phyloP scores from a whole-genome alignment of 1,284 basidiomycete species.

The Ustilago curta region DNA sequence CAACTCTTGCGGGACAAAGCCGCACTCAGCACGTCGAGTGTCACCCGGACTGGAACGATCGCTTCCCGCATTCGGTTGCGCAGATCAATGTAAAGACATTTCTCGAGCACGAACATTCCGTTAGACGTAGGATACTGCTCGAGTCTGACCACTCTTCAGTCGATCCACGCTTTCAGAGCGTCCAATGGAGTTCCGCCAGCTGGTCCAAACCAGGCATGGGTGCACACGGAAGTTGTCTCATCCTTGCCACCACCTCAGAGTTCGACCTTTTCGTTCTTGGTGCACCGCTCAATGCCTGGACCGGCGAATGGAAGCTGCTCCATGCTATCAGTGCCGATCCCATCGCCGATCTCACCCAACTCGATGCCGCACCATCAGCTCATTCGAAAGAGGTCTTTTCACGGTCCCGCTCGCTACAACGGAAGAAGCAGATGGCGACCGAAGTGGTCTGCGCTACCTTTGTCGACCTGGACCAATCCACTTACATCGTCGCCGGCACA shows the following conservation, averaged over 20 bases:
- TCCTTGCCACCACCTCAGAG: constrained; percentile 43
- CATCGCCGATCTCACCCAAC: neutral
- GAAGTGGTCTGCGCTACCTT: constrained; percentile 31
- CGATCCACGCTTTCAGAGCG: constrained; percentile 25
- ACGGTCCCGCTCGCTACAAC: constrained; percentile 19
- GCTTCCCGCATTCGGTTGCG: constrained; percentile 41
- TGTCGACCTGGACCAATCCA: constrained; percentile 1
- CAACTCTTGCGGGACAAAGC: constrained; percentile 17
- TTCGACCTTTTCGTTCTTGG: constrained; percentile 43
- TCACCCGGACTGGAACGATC: constrained; percentile 35
- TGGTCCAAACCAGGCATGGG: constrained; percentile 49
- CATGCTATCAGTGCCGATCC: constrained; percentile 17
- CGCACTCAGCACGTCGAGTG: constrained; percentile 34
- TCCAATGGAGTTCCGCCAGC: constrained; percentile 35
- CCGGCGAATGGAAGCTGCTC: constrained; percentile 36
- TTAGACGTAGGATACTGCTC: constrained; percentile 27
- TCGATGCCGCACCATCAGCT: neutral
- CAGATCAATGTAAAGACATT: constrained; percentile 44
- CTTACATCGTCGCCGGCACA: constrained; percentile 31
- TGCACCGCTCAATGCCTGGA: constrained; percentile 40
- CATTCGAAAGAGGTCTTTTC: constrained; percentile 18
- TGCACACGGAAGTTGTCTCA: constrained; percentile 36
- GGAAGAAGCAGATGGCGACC: constrained; percentile 35
- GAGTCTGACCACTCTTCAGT: constrained; percentile 37
- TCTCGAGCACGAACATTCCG: constrained; percentile 19